Evolutionary conservation across 2,329 filamentous ascomycete genomes (phyloP).

Genomic region (Xylariaceae sp.): DNA sequence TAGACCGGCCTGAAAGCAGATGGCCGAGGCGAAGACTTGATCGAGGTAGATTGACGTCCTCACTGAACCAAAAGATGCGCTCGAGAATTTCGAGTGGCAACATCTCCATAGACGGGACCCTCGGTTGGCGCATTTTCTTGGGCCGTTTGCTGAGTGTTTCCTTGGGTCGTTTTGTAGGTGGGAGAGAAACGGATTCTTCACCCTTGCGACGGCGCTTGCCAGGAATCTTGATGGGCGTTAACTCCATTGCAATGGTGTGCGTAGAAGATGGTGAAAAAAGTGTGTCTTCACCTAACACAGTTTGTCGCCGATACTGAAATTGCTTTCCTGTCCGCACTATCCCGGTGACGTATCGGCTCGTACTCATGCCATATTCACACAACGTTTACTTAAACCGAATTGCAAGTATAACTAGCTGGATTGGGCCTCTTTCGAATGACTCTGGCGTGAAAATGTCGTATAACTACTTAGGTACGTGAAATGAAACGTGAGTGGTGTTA

Average conservation of each 20-base stretch:
- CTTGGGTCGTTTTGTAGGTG: constrained; percentile 15
- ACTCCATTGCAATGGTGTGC: constrained; percentile 40
- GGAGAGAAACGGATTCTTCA: constrained; percentile 11
- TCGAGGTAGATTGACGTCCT: constrained; percentile 51
- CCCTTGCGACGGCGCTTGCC: constrained; percentile 46
- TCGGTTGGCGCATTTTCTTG: constrained; percentile 16
- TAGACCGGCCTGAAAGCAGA: constrained; percentile 46
- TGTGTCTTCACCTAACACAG: not conserved
- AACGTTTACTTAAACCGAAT: not conserved
- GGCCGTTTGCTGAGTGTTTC: constrained; percentile 4
- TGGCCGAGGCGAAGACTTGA: constrained; percentile 48
- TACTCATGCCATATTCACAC: not conserved
- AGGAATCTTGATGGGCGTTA: constrained; percentile 53
- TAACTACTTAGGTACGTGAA: too few relatives aligned
- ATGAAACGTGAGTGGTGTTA: too few relatives aligned
- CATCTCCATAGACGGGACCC: constrained; percentile 35
- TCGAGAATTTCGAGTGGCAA: constrained; percentile 59
- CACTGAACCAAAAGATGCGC: constrained; percentile 53
- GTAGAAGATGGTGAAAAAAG: not conserved
- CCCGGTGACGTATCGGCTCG: too few relatives aligned
- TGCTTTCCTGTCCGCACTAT: not conserved
- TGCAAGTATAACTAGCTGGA: too few relatives aligned
- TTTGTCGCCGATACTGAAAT: not conserved
- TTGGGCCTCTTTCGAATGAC: too few relatives aligned
- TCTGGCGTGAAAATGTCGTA: not conserved